Percentiles rank a stretch among this genome's conserved stretches.
phyloP scores from a whole-genome alignment of 148 eudicot species.

The Vaccinium corymbosum region DNA sequence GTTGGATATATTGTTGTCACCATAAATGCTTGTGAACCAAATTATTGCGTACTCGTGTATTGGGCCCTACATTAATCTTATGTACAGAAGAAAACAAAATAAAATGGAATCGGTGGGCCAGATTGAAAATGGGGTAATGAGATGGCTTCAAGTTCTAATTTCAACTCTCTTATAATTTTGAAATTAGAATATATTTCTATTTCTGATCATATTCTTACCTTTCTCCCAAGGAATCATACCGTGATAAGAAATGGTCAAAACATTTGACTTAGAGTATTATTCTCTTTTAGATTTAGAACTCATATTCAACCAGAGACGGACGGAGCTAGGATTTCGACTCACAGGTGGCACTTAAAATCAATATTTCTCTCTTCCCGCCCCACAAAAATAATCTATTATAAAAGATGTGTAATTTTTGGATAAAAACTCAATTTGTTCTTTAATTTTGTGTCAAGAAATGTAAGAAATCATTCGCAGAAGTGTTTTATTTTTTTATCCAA shows the following conservation, averaged over 20 bases:
- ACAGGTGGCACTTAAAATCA: no score
- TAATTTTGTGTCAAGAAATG: no score
- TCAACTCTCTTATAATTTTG: slow-evolving; percentile 12
- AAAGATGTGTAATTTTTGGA: no score
- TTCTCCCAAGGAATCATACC: not conserved
- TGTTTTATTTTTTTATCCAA: no score
- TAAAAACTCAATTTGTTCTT: no score
- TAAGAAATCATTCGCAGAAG: no score
- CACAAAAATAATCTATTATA: no score
- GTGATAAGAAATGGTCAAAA: not conserved
- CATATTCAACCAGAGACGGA: no score
- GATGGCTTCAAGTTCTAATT: slow-evolving; percentile 16
- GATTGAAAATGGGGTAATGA: not conserved
- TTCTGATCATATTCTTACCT: not conserved
- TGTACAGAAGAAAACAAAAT: slow-evolving; percentile 19
- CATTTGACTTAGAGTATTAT: not conserved
- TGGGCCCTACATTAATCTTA: slow-evolving; percentile 23
- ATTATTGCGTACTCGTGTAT: slow-evolving; percentile 27
- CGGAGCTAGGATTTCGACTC: no score
- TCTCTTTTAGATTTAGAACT: no score
- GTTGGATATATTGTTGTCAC: slow-evolving; percentile 11
- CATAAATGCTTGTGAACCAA: slow-evolving; percentile 37
- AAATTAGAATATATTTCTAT: not conserved
- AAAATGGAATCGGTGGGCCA: slow-evolving; percentile 4
- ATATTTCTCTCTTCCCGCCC: no score